Evolutionary conservation across 441 rosid genomes (phyloP).

Genomic region (Breynia disticha): DNA sequence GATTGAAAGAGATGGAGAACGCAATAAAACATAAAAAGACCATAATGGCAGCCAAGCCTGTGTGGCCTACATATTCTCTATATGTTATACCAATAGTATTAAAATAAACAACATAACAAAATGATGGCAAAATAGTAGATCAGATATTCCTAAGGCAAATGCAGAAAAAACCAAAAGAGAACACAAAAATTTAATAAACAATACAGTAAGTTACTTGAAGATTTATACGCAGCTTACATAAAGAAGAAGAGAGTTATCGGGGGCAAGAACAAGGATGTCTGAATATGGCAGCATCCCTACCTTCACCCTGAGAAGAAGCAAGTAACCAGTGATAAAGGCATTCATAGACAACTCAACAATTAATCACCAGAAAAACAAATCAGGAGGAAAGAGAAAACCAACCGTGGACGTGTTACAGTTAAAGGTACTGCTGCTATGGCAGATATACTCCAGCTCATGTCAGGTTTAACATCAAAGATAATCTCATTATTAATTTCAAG

Average conservation of each 20-base stretch:
- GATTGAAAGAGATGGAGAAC: too few species aligned
- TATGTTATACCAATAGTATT: too few species aligned
- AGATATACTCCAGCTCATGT: constrained; percentile 88
- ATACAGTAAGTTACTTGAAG: background rate
- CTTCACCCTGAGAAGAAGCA: constrained; percentile 46
- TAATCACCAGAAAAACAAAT: constrained; percentile 5
- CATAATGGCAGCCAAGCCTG: too few species aligned
- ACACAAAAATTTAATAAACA: too few species aligned
- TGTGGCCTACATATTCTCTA: too few species aligned
- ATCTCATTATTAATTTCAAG: constrained; percentile 74
- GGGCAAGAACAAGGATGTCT: constrained; percentile 77
- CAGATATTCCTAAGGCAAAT: too few species aligned
- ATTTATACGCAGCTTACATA: constrained; percentile 53
- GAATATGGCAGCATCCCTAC: constrained; percentile 58
- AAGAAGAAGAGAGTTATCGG: constrained; percentile 71
- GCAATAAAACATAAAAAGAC: too few species aligned
- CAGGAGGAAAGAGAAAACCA: constrained; percentile 15
- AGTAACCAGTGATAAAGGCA: constrained; percentile 10
- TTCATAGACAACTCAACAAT: constrained; percentile 10
- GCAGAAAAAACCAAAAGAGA: too few species aligned
- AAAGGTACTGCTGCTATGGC: constrained; percentile 91
- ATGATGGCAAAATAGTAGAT: too few species aligned
- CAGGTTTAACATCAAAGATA: constrained; percentile 71
- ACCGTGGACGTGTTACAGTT: constrained; percentile 80
- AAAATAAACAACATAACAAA: too few species aligned